Evolutionary conservation across 345 rosid species (phyloP).

Genomic region (Orychophragmus violaceus): DNA sequence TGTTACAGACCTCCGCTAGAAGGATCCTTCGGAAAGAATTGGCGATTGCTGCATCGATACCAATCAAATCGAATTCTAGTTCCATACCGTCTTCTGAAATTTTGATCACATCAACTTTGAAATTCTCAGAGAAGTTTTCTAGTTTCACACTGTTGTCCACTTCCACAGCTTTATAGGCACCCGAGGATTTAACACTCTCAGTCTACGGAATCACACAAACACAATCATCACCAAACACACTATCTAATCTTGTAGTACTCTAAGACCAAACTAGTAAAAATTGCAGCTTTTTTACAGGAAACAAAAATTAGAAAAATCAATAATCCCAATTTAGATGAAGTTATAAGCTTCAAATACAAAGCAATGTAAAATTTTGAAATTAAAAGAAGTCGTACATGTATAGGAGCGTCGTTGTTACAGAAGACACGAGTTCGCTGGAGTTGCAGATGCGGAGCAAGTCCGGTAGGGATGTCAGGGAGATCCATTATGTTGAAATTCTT

Average conservation of each 20-base stretch:
- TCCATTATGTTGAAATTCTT: slow-evolving; percentile 36
- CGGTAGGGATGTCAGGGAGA: slow-evolving; percentile 65
- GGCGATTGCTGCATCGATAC: slow-evolving; percentile 76
- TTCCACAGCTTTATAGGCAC: slow-evolving; percentile 74
- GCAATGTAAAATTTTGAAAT: no score
- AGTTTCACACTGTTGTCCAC: slow-evolving; percentile 58
- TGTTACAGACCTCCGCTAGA: slow-evolving; percentile 62
- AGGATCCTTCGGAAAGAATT: slow-evolving; percentile 92
- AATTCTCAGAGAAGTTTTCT: slow-evolving; percentile 47
- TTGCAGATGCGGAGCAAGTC: slow-evolving; percentile 63
- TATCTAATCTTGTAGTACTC: background rate
- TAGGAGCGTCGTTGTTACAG: slow-evolving; percentile 63
- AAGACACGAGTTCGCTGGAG: slow-evolving; percentile 53
- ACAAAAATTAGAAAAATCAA: no score
- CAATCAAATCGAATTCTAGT: slow-evolving; percentile 79
- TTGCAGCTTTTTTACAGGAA: background rate
- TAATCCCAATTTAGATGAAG: background rate
- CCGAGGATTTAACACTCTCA: slow-evolving; percentile 50
- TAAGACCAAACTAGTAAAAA: background rate
- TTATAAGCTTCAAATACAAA: no score
- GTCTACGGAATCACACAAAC: slow-evolving; percentile 44
- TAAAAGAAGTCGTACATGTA: slow-evolving; percentile 39
- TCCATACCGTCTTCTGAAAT: slow-evolving; percentile 52
- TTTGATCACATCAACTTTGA: slow-evolving; percentile 50
- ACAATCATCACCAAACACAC: background rate